Evolutionary conservation across 305 asterid species (phyloP), one percentile per base, ranked within the genome.

Genomic region (Fraxinus sp.): DNA sequence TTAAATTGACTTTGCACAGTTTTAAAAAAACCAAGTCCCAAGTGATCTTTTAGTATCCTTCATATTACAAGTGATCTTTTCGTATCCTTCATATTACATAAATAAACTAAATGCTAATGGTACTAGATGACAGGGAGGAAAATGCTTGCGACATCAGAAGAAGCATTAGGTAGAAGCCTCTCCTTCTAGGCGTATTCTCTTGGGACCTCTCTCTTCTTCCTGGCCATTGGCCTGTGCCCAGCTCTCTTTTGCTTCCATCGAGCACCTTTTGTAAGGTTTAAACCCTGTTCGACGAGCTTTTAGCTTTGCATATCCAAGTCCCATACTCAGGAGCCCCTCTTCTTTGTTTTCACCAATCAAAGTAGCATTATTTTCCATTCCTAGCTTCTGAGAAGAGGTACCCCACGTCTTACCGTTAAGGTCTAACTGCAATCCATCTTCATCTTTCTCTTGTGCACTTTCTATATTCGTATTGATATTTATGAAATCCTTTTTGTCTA

Each of bases 261-360:
- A 91, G 84, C 99, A 96, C 83, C 99, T 93, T 90, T 96, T 95
- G 90, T 95, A 94, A 74, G 99, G 99, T 88, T 92, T 96, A 81
- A 96, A 96, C 79, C 99, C 99, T 24, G 92, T 91, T 72, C 86
- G 90, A 1, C 86, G 80, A 44, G 90, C 86, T 86, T 90, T 93
- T 80, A 92, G 89, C 86, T 92, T 95, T 41, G 83, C 79, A 5
- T 87, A 87, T 84, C 90, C 91, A 73, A 88, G 87, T 71, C 93
- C 95, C 82, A 81, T 8, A 35, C 83, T 79, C 78, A 87, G 88
- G 13, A 81, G 79, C 32, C 88, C 91, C 44, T 81, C 93, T 59
- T 87, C 91, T 78, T 85, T 85, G 86, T 87, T 87, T 81, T 86
- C 92, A 59, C 86, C 84, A 35, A 83, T 85, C 70, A 79, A 37